Base-by-base conservation (phyloP, 805 yeast species). In the Candida schatavii region DNA sequence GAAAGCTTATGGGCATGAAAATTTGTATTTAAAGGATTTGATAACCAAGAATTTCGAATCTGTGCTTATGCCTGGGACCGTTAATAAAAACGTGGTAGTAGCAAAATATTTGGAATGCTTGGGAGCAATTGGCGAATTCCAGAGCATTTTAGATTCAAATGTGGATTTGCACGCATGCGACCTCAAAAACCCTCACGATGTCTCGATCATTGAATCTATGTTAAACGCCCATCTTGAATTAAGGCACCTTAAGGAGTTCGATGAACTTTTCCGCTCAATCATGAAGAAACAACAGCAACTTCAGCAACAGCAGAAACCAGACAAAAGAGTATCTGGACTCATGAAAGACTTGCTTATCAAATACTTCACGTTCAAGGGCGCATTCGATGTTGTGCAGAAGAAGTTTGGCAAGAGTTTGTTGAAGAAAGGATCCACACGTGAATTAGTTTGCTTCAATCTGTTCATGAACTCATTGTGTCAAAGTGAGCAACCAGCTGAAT, bases 281-380 rank as follows among this genome's bases (percentile, higher is more conserved):
- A 27, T 37, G 17, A 23, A 23, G 10, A 10, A 23, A 11, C 5
- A 6, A 4, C 26, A 27, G 7, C 13, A 17, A 6, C 14, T 22
- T n/a, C n/a, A n/a, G n/a, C n/a, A n/a, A n/a, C 27, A 23, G 11
- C 27, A 23, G 11, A 39, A 48, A 2, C 40, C 46, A 4, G 15
- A 29, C 4, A 28, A 25, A 35, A 30, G 41, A 6, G 30, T 50
- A 15, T 29, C 18, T 20, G n/a, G 10, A 21, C 2, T 47, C 44
- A 37, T 20, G 17, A 39, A 49, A 19, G 46, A 46, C 18, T 48
- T 63, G n/a, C 49, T 63, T 22, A 46, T 61, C 26, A 48, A 50
- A 13, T 63, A 59, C 44, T 59, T 60, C 44, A 46, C 51, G 23
- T 35, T 44, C 22, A 18, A 42, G 36, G 57, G 64, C 18, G 36